Evolutionary conservation across 805 yeast genomes (phyloP), one percentile per base, ranked within the genome.

Genomic region (Candida xiaguanensis): DNA sequence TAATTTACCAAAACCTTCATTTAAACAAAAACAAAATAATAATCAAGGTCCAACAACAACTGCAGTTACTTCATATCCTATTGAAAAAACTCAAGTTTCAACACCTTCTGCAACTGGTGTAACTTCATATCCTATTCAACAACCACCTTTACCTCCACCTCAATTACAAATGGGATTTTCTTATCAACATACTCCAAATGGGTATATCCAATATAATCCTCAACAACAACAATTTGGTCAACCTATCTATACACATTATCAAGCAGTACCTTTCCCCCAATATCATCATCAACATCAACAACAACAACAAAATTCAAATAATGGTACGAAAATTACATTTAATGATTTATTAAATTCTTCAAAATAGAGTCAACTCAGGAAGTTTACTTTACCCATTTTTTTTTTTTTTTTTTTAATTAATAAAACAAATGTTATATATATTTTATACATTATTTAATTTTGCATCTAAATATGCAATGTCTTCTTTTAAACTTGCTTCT

Each of bases 401-500:
- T 25, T 25, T 25, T 11, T 25, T 25, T 25, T 11, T 11, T 29
- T 29, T 29, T 29, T 29, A 8, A 8, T 26, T 12, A 26, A 26
- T 12, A 12, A 26, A 26, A n/a, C n/a, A n/a, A n/a, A n/a, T n/a
- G n/a, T n/a, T n/a, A n/a, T n/a, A n/a, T 26, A 6, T n/a, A 12
- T 25, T 8, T 25, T 25, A 25, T 25, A 25, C 19, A 29, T 29
- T 29, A 29, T 29, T 29, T 16, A 81, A 56, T 49, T 84, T 75
- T 9, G 87, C 80, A 61, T 88, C 90, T 49, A 88, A 72, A 48
- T 82, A 80, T 4, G 81, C 89, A 51, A 90, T 85, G 52, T 89
- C 96, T 49, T 84, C 90, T 53, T 83, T 83, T 52, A 90, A 67
- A 54, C 90, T 84, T 17, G 95, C 95, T 57, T 90, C 97, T 58